phyloP scores from a whole-genome alignment of 2,329 filamentous ascomycete species.

The Amauroascus verrucosus region DNA sequence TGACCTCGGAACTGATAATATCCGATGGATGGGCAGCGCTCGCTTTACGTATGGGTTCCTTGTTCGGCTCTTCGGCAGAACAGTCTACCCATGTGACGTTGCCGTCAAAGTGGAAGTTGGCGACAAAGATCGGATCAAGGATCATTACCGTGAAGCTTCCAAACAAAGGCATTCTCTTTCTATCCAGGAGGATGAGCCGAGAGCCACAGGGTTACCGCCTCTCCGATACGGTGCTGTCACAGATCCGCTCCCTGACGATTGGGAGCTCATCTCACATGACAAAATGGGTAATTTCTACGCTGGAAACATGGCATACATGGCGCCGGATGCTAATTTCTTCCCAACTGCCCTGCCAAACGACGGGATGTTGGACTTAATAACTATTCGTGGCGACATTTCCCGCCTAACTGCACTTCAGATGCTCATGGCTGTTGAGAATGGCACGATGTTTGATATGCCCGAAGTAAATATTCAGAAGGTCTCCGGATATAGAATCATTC shows the following conservation, averaged over 20 bases:
- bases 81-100: conserved; percentile 78
- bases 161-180: conserved; percentile 26
- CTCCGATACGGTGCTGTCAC: conserved; percentile 70
- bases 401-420: conserved; percentile 57
- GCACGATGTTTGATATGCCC: conserved; percentile 67
- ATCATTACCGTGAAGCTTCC: conserved; percentile 53
- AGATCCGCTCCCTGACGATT: conserved; percentile 65
- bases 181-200: conserved; percentile 30
- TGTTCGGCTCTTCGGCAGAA: conserved; percentile 63
- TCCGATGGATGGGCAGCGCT: conserved; percentile 83
- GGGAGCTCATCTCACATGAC: conserved; percentile 63
- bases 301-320: conserved; percentile 92
- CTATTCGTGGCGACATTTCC: conserved; percentile 64
- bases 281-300: conserved; percentile 87
- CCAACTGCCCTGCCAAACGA: conserved; percentile 69
- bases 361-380: conserved; percentile 75
- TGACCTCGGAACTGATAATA: conserved; percentile 78
- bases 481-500: conserved; percentile 74
- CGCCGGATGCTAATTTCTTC: conserved; percentile 72
- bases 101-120: conserved; percentile 73
- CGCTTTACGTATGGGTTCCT: conserved; percentile 80
- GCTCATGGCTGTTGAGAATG: conserved; percentile 60
- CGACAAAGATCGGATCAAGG: conserved; percentile 62
- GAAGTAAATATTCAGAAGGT: conserved; percentile 76
- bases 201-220: conserved; percentile 53